Base-by-base conservation (phyloP, 352 stramenopile genomes). In the Phytopythium boreale region DNA sequence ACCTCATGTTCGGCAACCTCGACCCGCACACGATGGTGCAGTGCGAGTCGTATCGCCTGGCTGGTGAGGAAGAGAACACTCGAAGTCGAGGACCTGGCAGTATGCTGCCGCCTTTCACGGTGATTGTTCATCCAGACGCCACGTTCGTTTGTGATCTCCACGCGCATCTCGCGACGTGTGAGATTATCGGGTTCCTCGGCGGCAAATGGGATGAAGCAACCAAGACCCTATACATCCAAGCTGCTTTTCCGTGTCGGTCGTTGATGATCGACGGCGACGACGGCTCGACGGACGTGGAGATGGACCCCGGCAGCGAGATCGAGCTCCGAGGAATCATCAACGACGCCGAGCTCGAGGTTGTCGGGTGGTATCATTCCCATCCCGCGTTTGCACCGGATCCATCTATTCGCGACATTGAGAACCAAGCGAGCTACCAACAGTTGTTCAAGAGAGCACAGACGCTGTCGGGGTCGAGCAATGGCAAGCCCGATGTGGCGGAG, bases 311-410 rank as follows among this genome's bases (percentile, higher is more conserved):
- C 9, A 94, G 79, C 55, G 91, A 98, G 68, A 94, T 98, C 62
- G 81, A 96, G 59, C 68, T 97, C 47, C 87, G 90, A 36, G 87
- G 96, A 27, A 93, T 95, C 47, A 98, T 98, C 70, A 66, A 85
- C 64, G 88, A 95, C 44, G 82, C 91, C 3, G 75, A 93, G 56
- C 67, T 98, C 6, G 86, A 95, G 60, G 90, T 98, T 49, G 92
- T 98, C 6, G 95, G 95, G 5, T 98, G 95, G 95, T 98, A 98
- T 63, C 95, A 98, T 71, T 97, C 87, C 11, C 94, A 98, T 69
- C 95, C 95, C 15, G 87, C 81, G 29, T 98, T 98, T 75, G 82
- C 90, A 20, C 92, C 94, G 2, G 89, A 98, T 70, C 95, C 95
- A 17, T 97, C 88, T 0, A 76, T 98, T 55, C 93, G 88, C 39